Evolutionary conservation across 2,329 filamentous ascomycete species (phyloP), one percentile per base, ranked within the genome.

Genomic region (Aschersonia sp.): DNA sequence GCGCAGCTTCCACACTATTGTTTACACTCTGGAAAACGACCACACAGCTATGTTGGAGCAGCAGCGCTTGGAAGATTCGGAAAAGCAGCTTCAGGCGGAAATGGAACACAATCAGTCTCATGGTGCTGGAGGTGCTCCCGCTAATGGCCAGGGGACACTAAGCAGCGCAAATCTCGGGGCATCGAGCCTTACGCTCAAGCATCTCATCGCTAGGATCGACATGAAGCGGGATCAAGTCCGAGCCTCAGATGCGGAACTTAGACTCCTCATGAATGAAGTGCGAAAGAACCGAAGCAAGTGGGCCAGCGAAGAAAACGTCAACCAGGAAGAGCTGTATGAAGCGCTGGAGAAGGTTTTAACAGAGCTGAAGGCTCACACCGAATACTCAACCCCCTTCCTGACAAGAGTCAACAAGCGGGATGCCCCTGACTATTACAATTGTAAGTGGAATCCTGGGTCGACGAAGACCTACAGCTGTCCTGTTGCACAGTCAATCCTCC

Each of bases 211-310:
- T 42, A 80, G 89, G 49, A 96, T 98, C 60, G 92, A 98, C 64
- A 79, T 86, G 66, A 92, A 96, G 68, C 83, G 92, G 59, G 83
- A 88, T 54, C 80, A 87, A 68, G 91, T 98, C 47, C 80, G 82
- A 61, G 91, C 92, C 20, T 94, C 89, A 1, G 92, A 98, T 68
- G 85, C 89, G 30, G 91, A 98, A 61, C 72, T 98, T 51, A 81
- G 92, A 51, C 87, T 84, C 45, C 70, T 98, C 50, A 95, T 98
- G 77, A 96, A 92, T 58, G 92, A 98, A 65, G 92, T 98, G 20
- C 80, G 92, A 53, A 98, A 97, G 65, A 97, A 97, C 57, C 77
- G 92, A 58, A 97, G 91, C 66, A 98, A 98, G 68, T 98, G 92
- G 92, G 91, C 92, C 3, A 97, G 85, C 62, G 92, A 97, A 65